A percentile compares a stretch with the other conserved stretches of the same genome.
Conservation (phyloP, 495 filamentous ascomycete genomes). For the Tuber brumale region DNA sequence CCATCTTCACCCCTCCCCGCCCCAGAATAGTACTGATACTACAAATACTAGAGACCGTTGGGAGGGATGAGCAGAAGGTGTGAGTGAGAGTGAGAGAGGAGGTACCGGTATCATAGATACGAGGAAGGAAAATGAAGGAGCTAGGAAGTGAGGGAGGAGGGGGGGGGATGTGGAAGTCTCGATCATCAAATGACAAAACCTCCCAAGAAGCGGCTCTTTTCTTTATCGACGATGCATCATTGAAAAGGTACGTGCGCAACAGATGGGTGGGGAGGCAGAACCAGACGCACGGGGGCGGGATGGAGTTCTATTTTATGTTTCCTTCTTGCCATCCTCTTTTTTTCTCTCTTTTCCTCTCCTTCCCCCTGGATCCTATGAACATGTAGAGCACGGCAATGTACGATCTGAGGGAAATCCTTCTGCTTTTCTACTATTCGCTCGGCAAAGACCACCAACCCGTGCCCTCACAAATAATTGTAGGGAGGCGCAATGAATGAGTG, state of each 20-base stretch:
- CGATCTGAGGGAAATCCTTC: conserved; percentile 1
- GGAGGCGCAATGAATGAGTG: neutral
- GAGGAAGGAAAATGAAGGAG: neutral
- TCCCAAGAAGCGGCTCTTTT: conserved; percentile 36
- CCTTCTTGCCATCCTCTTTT: conserved; percentile 19
- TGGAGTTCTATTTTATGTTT: conserved; percentile 32
- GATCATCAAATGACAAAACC: conserved; percentile 36
- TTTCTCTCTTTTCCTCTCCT: neutral
- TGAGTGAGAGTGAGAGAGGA: neutral
- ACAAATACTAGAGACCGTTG: conserved; percentile 15
- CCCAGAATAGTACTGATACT: conserved; percentile 6
- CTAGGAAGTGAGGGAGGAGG: neutral
- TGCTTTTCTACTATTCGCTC: neutral
- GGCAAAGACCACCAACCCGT: neutral
- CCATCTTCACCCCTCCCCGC: conserved; percentile 4
- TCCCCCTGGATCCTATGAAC: neutral
- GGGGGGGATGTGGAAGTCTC: conserved; percentile 26
- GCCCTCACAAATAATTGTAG: neutral
- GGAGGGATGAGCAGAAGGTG: conserved; percentile 10
- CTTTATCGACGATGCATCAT: conserved; percentile 25
- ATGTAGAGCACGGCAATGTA: neutral
- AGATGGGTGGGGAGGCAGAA: conserved; percentile 16
- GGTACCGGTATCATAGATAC: neutral
- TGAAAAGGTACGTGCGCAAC: conserved; percentile 37
- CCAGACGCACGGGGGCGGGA: conserved; percentile 31